Evolutionary conservation across 805 yeast genomes (phyloP), one percentile per base, ranked within the genome.

Genomic region (Pichia eremophila): DNA sequence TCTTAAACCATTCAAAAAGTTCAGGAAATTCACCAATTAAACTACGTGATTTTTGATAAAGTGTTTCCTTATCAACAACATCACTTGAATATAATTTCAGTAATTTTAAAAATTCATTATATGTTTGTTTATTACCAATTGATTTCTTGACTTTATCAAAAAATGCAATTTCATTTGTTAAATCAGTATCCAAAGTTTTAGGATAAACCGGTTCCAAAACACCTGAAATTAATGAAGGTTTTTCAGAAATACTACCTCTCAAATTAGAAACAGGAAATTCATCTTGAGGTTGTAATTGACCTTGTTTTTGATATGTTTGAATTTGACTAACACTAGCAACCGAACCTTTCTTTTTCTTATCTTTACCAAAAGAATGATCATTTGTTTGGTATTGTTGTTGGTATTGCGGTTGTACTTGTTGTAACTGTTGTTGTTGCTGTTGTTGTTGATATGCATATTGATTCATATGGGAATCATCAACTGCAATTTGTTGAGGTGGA

Each of bases 71-170:
- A 61, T 88, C 96, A 54, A 93, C 83, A 49, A 93, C 79, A 58
- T 89, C 96, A 62, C 90, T 96, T 3, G 96, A 84, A 59, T 80
- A 93, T 57, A 93, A 70, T 57, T 91, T 88, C 55, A 93, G 69
- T 48, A 91, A 73, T 64, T 95, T 95, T 63, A 93, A 72, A 63
- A 93, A 93, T 68, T 93, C 99, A 56, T 85, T 85, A 65, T 93
- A 93, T 12, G 88, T 78, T 63, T 85, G 95, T 62, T 88, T 90
- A 63, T 86, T 88, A 19, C 89, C 89, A 58, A 93, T 81, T 8
- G 81, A 81, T 61, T 85, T 86, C 68, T 91, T 91, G 34, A 87
- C 96, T 60, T 83, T 84, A 63, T 93, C 98, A 60, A 93, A 93
- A 62, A 93, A 93, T 8, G 81, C 74, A 37, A 93, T 79, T 65